Evolutionary conservation across 768 basidiomycete genomes (phyloP), one percentile per base, ranked within the genome.

Genomic region (Lactifluus pinguis): DNA sequence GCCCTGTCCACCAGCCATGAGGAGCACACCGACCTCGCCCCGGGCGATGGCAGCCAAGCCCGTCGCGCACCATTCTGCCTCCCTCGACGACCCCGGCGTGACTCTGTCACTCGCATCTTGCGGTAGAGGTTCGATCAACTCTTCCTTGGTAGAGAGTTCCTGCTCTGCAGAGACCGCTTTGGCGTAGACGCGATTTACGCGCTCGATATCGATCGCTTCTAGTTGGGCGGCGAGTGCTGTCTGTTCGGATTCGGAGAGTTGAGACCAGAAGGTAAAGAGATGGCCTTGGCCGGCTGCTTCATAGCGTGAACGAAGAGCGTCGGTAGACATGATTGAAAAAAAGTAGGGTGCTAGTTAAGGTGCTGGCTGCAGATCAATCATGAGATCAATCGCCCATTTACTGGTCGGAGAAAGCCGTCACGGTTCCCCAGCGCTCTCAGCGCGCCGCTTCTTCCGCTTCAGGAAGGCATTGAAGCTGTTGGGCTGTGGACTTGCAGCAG

Each of bases 1-100:
- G 14, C 97, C 97, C 75, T 99, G 97, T 1, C 97, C 97, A 44
- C 97, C 97, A 9, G 97, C 95, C 89, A 99, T 92, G 67, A 99
- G 81, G 49, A 99, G 79, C 11, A 98, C 95, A n/a, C 86, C 95
- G 41, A 98, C 94, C 67, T 92, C 77, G 63, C 92, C 87, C 39
- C 80, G 74, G 15, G 86, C 80, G 69, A 98, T 84, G 25, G 25
- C 25, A 25, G 25, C 25, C 25, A 25, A 50, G 95, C 94, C 97
- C 48, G 80, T 78, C 11, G 74, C 69, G n/a, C 83, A 78, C 95
- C 95, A 98, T 72, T 83, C 80, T 13, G 72, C 71, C 59, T 81
- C 85, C 71, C 83, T 86, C 60, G 75, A 76, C 25, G 82, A 71
- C 53, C 76, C 71, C n/a, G 77, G 77, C 19, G 80, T 74, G 13